A percentile compares a stretch with the other conserved stretches of the same genome.
Evolutionary conservation across 306 rosid genomes (phyloP).

Genomic region (Vigna nakashimae): DNA sequence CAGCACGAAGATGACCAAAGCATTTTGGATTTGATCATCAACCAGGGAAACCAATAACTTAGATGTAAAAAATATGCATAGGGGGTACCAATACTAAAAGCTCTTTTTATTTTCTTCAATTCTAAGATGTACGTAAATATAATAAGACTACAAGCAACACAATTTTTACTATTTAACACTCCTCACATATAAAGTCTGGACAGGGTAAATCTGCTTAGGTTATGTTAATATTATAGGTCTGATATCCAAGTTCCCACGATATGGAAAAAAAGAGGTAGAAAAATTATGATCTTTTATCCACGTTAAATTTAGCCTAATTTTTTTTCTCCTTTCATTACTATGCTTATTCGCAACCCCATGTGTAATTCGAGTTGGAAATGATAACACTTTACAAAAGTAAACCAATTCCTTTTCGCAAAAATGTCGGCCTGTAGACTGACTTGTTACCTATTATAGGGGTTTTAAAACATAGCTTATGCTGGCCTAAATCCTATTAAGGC

Average conservation of each 20-base stretch:
- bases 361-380: neutral
- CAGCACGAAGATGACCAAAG: constrained; percentile 1
- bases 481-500: neutral
- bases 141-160: neutral
- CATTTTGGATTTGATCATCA: constrained; percentile 10
- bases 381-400: neutral
- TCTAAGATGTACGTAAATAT: neutral
- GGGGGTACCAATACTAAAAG: neutral
- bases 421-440: neutral
- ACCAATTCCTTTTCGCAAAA: neutral
- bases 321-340: constrained; percentile 15
- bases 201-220: constrained; percentile 3
- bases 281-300: neutral
- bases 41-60: neutral
- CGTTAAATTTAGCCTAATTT: neutral
- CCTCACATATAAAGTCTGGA: neutral
- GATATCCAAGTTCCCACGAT: constrained; percentile 5
- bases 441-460: neutral
- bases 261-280: neutral
- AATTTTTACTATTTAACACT: neutral
- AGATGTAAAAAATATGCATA: neutral
- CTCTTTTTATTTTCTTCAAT: constrained; percentile 24
- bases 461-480: neutral
- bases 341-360: neutral
- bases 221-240: neutral